Conservation (phyloP, 192 early-diverging fungal genomes). For the Coemansia sp. region DNA sequence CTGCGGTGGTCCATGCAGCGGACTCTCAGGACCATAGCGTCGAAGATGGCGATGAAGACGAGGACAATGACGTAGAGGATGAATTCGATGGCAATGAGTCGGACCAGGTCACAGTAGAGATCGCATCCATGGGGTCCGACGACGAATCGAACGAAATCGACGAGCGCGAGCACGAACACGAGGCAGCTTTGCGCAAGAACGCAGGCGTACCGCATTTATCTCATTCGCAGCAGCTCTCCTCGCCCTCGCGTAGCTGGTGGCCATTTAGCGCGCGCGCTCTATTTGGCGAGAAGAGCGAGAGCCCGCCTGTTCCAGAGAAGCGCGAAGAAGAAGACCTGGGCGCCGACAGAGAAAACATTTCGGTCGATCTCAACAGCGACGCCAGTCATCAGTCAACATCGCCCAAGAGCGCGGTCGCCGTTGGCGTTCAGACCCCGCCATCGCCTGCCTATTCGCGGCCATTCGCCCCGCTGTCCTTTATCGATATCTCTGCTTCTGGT, state of each 20-base stretch:
- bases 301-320: background rate
- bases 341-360: background rate
- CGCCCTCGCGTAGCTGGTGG: conserved; percentile 31
- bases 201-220: background rate
- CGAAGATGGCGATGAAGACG: no score
- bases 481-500: conserved; percentile 26
- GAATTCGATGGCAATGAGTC: conserved; percentile 19
- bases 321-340: background rate
- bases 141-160: conserved; percentile 5
- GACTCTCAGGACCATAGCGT: no score
- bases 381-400: background rate
- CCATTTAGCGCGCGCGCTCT: conserved; percentile 28
- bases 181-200: background rate
- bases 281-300: conserved; percentile 9
- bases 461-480: conserved; percentile 35
- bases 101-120: conserved; percentile 32
- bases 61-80: background rate
- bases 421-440: background rate
- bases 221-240: background rate
- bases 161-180: background rate
- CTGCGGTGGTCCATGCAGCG: no score
- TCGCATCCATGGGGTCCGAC: conserved; percentile 20
- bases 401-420: background rate
- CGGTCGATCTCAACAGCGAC: background rate
- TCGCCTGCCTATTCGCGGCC: conserved; percentile 1